phyloP scores from a whole-genome alignment of 129 eudicot species.

The Pittosporum tobira region DNA sequence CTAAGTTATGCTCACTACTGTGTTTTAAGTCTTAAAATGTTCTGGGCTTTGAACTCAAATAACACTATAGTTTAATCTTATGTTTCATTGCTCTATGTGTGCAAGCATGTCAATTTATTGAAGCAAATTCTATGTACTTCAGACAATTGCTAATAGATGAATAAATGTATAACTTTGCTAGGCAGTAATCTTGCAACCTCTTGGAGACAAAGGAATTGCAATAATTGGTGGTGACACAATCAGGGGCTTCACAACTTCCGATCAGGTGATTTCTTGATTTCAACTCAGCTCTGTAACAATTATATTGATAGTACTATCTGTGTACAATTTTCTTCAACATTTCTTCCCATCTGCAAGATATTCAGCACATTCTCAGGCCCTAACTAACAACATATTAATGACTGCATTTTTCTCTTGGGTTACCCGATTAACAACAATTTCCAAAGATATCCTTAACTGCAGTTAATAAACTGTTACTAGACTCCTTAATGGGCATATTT shows the following conservation, averaged over 20 bases:
- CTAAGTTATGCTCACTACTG: neutral
- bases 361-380: neutral
- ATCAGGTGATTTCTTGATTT: constrained; percentile 51
- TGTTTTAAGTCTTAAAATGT: neutral
- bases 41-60: neutral
- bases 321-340: neutral
- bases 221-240: constrained; percentile 89
- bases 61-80: too few species aligned
- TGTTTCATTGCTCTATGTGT: constrained; percentile 5
- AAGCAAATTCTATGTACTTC: constrained; percentile 1
- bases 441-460: neutral
- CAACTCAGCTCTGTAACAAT: constrained; percentile 6
- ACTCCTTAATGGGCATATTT: neutral
- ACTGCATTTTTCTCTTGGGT: constrained; percentile 4
- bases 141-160: neutral
- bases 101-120: neutral
- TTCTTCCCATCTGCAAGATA: neutral
- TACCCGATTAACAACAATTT: neutral
- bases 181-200: constrained; percentile 96
- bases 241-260: constrained; percentile 94
- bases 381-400: neutral
- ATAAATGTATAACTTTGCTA: constrained; percentile 15
- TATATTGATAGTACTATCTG: neutral
- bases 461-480: neutral
- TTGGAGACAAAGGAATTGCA: constrained; percentile 85